phyloP scores from a whole-genome alignment of 2,329 filamentous ascomycete genomes.

The Nannizzia gypsea region DNA sequence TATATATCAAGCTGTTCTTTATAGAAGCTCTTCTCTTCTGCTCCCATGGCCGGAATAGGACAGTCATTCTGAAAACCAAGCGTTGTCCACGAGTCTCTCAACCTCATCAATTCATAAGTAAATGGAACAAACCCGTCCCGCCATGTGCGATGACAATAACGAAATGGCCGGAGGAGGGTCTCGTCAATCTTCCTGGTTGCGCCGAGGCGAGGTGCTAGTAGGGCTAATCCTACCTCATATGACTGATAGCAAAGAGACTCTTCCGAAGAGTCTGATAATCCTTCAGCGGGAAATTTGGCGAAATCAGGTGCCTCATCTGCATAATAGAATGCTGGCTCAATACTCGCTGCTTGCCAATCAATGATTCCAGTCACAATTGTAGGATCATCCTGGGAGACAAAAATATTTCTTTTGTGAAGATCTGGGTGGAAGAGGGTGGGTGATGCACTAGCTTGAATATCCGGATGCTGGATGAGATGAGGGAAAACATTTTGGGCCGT shows the following conservation, averaged over 20 bases:
- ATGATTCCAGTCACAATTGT: constrained; percentile 18
- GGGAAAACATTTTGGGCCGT: constrained; percentile 21
- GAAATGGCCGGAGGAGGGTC: constrained; percentile 28
- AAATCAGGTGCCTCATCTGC: constrained; percentile 30
- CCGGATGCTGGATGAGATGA: constrained; percentile 19
- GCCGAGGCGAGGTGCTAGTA: constrained; percentile 13
- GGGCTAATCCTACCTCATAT: constrained; percentile 17
- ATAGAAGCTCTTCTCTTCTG: constrained; percentile 12
- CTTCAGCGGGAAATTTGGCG: constrained; percentile 20
- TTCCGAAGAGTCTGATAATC: constrained; percentile 13
- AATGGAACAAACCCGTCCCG: constrained; percentile 31
- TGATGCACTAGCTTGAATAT: constrained; percentile 20
- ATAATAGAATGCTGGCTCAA: constrained; percentile 16
- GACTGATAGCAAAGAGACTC: constrained; percentile 21
- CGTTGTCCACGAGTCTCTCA: constrained; percentile 27
- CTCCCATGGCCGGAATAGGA: constrained; percentile 10
- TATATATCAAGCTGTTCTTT: constrained; percentile 13
- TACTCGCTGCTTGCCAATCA: constrained; percentile 22
- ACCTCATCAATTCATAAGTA: constrained; percentile 31
- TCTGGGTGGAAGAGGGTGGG: constrained; percentile 32
- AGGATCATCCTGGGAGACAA: constrained; percentile 30
- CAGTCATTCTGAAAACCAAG: constrained; percentile 26
- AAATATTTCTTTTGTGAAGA: constrained; percentile 34
- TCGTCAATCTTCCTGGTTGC: constrained; percentile 25
- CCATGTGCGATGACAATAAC: constrained; percentile 33